Base-by-base conservation (phyloP, 2,329 filamentous ascomycete genomes). In the Dactylellina sp. region DNA sequence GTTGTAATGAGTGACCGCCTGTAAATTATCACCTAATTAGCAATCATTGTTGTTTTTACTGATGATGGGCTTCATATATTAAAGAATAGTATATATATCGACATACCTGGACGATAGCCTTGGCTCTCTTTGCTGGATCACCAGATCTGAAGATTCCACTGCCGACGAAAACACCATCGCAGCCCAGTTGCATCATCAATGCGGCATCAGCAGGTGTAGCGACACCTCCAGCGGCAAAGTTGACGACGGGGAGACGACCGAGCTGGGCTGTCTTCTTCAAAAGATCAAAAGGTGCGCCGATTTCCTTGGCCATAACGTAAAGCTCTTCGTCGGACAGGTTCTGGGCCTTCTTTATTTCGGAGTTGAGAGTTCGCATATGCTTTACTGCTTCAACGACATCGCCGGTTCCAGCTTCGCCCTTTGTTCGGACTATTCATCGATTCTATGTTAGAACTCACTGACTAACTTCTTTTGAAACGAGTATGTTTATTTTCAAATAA, bases 161-260 rank as follows among this genome's bases (percentile, higher is more conserved):
- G 25, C 95, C 95, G 37, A 99, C 95, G 80, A 99, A 99, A 37
- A 99, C 95, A 70, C 95, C 95, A 80, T 99, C 95, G 80, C 95
- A 98, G 74, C 95, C 95, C 76, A 99, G 85, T 85, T 98, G 94
- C 95, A 99, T 99, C 94, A 99, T 92, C 84, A 99, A 85, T 1
- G 95, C 95, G 0, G 95, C 95, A 82, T 99, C 95, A 0, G 95
- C 95, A 0, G 95, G 95, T 0, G 95, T 99, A n/a, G 95, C 95
- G n/a, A 99, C 91, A 68, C 95, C 95, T n/a, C 95, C 95, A 2
- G 95, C 95, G 0, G 95, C 95, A 79, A 99, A 98, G 85, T 98
- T 98, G 76, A 99, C 95, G 0, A 98, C 94, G 1, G 95, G 95
- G 62, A 99, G 85, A 56, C 95, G 86, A 46, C 93, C 93, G 76